Conservation (phyloP, 345 rosid genomes). For the Erucastrum elatum region DNA sequence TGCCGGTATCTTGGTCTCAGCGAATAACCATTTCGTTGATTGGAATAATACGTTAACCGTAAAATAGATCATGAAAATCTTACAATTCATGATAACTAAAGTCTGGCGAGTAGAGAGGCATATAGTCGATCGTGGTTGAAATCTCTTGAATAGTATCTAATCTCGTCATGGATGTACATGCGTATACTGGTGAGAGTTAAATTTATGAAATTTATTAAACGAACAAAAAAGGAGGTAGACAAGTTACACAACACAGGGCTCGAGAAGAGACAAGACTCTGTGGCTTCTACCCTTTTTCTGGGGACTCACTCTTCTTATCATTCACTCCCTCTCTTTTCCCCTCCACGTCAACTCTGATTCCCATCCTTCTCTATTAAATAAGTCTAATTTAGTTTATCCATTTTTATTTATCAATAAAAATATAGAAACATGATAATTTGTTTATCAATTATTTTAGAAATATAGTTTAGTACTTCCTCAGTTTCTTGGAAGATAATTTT, state of each 20-base stretch:
- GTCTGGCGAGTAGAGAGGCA: constrained; percentile 3
- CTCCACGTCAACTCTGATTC: constrained; percentile 41
- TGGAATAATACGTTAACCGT: constrained; percentile 13
- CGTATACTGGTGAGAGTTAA: neutral
- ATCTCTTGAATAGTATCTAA: neutral
- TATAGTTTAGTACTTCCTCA: too few species aligned
- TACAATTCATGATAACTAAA: neutral
- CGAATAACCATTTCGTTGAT: neutral
- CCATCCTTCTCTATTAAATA: constrained; percentile 14
- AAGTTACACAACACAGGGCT: constrained; percentile 41
- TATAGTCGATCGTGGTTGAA: neutral
- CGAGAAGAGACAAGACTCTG: constrained; percentile 47
- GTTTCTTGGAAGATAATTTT: neutral
- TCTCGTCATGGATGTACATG: neutral
- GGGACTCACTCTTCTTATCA: constrained; percentile 46
- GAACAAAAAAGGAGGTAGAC: constrained; percentile 1
- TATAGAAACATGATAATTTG: neutral
- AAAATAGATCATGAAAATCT: neutral
- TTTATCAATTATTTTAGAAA: neutral
- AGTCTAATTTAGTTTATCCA: neutral
- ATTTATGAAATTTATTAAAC: neutral
- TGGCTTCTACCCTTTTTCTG: constrained; percentile 35
- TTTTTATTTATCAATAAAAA: neutral
- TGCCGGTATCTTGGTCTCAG: neutral
- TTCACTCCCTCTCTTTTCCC: constrained; percentile 37